phyloP scores from a whole-genome alignment of 2,329 filamentous ascomycete species.

The Apiospora malaysiana region DNA sequence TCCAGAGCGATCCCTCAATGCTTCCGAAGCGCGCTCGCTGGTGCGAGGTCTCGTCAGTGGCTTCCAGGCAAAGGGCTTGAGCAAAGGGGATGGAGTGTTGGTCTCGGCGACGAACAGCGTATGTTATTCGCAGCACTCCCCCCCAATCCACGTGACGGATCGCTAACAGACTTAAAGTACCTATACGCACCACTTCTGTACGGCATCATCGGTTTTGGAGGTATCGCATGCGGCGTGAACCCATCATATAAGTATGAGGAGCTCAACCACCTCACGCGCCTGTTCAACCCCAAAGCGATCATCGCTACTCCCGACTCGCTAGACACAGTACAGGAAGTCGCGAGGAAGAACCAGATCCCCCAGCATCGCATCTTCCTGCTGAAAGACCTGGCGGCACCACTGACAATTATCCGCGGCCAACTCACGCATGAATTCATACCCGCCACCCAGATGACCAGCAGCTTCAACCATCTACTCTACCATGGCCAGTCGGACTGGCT shows the following conservation, averaged over 20 bases:
- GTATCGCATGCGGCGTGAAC: slow-evolving; percentile 58
- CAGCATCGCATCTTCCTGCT: neutral
- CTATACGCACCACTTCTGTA: slow-evolving; percentile 46
- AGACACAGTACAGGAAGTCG: neutral
- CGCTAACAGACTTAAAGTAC: slow-evolving; percentile 38
- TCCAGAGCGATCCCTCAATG: slow-evolving; percentile 43
- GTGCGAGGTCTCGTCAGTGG: slow-evolving; percentile 32
- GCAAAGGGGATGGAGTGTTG: neutral
- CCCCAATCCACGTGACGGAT: too few relatives aligned
- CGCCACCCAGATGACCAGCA: slow-evolving; percentile 39
- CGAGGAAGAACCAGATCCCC: neutral
- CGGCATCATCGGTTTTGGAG: slow-evolving; percentile 52
- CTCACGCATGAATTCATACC: too few relatives aligned
- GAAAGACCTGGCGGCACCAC: slow-evolving; percentile 45
- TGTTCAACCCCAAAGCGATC: neutral
- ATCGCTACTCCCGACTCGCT: neutral
- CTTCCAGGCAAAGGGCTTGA: neutral
- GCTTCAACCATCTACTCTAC: slow-evolving; percentile 20
- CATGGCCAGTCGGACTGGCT: slow-evolving; percentile 29
- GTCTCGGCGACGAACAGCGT: neutral
- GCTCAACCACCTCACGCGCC: slow-evolving; percentile 50
- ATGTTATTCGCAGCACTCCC: neutral
- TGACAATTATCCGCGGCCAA: slow-evolving; percentile 48
- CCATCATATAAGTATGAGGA: slow-evolving; percentile 52
- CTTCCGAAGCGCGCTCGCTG: slow-evolving; percentile 39